phyloP scores from a whole-genome alignment of 2,329 filamentous ascomycete species.

The Beauveria medogensis region DNA sequence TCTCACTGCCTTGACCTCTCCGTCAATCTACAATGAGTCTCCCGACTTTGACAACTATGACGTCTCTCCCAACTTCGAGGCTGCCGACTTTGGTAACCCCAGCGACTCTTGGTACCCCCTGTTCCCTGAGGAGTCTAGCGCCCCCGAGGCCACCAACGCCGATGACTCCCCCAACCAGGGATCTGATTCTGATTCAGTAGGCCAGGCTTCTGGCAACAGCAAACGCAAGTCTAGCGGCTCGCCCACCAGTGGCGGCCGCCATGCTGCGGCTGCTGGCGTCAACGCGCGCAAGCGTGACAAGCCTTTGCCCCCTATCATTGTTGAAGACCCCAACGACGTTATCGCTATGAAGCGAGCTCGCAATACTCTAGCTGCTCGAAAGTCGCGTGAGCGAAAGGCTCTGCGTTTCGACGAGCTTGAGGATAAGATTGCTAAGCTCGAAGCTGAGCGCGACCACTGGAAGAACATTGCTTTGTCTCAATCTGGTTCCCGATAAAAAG shows the following conservation, averaged over 20 bases:
- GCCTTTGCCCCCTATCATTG: conserved; percentile 68
- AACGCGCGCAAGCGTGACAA: conserved; percentile 69
- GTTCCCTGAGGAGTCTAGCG: conserved; percentile 48
- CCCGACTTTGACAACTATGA: conserved; percentile 69
- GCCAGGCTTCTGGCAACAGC: conserved; percentile 31
- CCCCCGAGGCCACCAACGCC: conserved; percentile 20
- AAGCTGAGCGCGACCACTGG: conserved; percentile 59
- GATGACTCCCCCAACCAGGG: conserved; percentile 36
- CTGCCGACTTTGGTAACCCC: conserved; percentile 42
- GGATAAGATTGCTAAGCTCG: conserved; percentile 60
- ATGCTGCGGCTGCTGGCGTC: conserved; percentile 64
- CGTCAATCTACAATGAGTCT: conserved; percentile 69
- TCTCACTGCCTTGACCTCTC: conserved; percentile 78
- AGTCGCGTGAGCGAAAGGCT: conserved; percentile 82
- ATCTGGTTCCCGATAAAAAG: conserved; percentile 25
- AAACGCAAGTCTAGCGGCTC: conserved; percentile 41
- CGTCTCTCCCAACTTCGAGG: conserved; percentile 68
- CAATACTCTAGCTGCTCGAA: conserved; percentile 88
- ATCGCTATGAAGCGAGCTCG: conserved; percentile 87
- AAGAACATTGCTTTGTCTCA: conserved; percentile 46
- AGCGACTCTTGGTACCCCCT: conserved; percentile 63
- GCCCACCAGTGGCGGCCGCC: conserved; percentile 41
- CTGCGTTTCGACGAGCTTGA: conserved; percentile 68
- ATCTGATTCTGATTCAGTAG: conserved; percentile 39
- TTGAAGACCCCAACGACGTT: conserved; percentile 64